Percentiles rank a stretch among this genome's conserved stretches.
Conservation (phyloP, 2,329 filamentous ascomycete genomes). For the Phoma herbarum region DNA sequence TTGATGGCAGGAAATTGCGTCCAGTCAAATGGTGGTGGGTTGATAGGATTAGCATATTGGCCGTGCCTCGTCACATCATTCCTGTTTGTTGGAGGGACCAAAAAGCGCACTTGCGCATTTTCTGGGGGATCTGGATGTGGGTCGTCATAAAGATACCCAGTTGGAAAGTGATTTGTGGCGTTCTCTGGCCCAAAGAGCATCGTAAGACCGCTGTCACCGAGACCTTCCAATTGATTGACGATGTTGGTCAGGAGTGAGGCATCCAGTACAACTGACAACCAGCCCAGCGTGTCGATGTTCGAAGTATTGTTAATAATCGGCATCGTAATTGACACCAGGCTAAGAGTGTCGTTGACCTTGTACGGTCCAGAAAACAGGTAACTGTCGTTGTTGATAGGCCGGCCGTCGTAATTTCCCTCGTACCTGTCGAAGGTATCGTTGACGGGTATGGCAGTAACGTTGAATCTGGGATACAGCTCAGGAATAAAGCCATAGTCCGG, state of each 20-base stretch:
- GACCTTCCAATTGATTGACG: constrained; percentile 70
- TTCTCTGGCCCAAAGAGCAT: constrained; percentile 74
- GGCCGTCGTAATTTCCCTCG: constrained; percentile 55
- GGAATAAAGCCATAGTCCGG: constrained; percentile 72
- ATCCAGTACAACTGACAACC: constrained; percentile 81
- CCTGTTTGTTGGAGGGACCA: constrained; percentile 46
- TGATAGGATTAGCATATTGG: constrained; percentile 36
- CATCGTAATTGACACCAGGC: constrained; percentile 81
- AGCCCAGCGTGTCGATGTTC: constrained; percentile 74
- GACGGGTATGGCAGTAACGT: constrained; percentile 59
- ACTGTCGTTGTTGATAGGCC: constrained; percentile 55
- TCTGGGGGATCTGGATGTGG: constrained; percentile 32
- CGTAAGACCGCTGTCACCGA: constrained; percentile 74
- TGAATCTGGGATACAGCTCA: constrained; percentile 79
- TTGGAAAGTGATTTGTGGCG: constrained; percentile 65
- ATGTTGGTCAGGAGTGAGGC: constrained; percentile 71
- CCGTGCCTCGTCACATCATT: constrained; percentile 34
- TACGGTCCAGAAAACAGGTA: constrained; percentile 81
- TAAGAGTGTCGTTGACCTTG: constrained; percentile 74
- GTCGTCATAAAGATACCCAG: constrained; percentile 43
- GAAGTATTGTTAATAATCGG: constrained; percentile 76
- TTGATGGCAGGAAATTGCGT: constrained; percentile 70
- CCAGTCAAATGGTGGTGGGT: constrained; percentile 62
- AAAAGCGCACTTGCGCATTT: constrained; percentile 41
- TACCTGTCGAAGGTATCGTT: constrained; percentile 47